Evolutionary conservation across 202 grass and related monocot species (phyloP).

Genomic region (Digitaria exilis): DNA sequence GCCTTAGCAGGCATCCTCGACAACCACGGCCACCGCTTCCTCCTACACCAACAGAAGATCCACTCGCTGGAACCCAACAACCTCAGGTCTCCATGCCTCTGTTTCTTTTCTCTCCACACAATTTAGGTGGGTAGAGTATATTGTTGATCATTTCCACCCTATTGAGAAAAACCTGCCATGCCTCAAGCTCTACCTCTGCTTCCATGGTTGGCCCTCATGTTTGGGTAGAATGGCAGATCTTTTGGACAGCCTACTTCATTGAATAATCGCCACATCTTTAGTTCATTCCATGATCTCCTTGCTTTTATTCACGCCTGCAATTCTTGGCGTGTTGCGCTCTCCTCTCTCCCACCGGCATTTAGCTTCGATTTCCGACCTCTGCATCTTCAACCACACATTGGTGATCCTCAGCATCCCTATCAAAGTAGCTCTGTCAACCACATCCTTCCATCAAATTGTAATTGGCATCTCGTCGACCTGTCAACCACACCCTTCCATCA

Average conservation of each 20-base stretch:
- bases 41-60: too few relatives aligned
- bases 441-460: background rate
- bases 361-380: slow-evolving; percentile 47
- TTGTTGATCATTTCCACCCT: too few relatives aligned
- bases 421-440: too few relatives aligned
- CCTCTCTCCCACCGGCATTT: slow-evolving; percentile 29
- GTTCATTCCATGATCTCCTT: slow-evolving; percentile 49
- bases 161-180: background rate
- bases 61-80: too few relatives aligned
- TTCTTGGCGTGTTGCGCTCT: slow-evolving; percentile 47
- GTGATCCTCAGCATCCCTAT: too few relatives aligned
- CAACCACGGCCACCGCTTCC: too few relatives aligned
- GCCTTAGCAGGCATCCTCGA: too few relatives aligned
- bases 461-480: slow-evolving; percentile 23
- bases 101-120: too few relatives aligned
- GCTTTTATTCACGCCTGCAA: slow-evolving; percentile 47
- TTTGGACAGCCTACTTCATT: slow-evolving; percentile 48
- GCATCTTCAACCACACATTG: slow-evolving; percentile 28
- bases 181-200: background rate
- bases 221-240: slow-evolving; percentile 61
- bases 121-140: too few relatives aligned
- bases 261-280: slow-evolving; percentile 46
- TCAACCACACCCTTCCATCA: too few relatives aligned
- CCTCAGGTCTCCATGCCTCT: too few relatives aligned
- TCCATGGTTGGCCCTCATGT: background rate